Base-by-base conservation (phyloP, 2,329 filamentous ascomycete genomes). In the Ophiosphaerella narmari region DNA sequence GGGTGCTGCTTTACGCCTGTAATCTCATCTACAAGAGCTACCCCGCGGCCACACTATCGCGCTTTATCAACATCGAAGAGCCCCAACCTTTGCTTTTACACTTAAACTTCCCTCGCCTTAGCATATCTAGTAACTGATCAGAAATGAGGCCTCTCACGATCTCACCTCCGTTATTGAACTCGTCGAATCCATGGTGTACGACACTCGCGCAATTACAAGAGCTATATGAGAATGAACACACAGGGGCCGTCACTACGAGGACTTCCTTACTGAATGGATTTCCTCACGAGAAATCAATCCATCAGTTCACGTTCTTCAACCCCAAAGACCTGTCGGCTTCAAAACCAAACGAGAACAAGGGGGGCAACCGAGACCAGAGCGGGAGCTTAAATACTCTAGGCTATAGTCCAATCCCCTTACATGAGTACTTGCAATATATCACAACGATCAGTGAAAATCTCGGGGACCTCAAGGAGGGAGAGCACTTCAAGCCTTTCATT, bases 131-230 rank as follows among this genome's bases (percentile, higher is more conserved):
- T 29, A 11, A 8, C 13, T 35, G 13, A 36, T 7, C 16, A 26
- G 48, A 34, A 11, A 67, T 70, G 67, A 63, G 59, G 35, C 52
- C 73, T 8, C 73, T 88, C 8, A 43, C 59, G 7, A 83, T 91
- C 52, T 60, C 77, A 37, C 87, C 87, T 0, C 87, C 87, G 0
- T 76, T 93, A 6, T 76, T 91, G 57, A 92, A 92, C 73, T 88
- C 88, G 0, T 84, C 89, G 26, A 87, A 83, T 42, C 89, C 89
- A 0, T 91, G 88, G 88, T 88, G 88, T 23, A 90, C 87, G 0
- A 84, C 81, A 2, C 70, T 81, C 5, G 76, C 80, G 4, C 83
- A 91, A 55, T 80, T 92, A 4, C 69, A 75, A 34, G 72, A 74
- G 2, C 81, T 92, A 6, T 88, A 88, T 65, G 67, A 75, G 26